Conservation (phyloP, 1,284 basidiomycete species). For the Coniophora puteana region DNA sequence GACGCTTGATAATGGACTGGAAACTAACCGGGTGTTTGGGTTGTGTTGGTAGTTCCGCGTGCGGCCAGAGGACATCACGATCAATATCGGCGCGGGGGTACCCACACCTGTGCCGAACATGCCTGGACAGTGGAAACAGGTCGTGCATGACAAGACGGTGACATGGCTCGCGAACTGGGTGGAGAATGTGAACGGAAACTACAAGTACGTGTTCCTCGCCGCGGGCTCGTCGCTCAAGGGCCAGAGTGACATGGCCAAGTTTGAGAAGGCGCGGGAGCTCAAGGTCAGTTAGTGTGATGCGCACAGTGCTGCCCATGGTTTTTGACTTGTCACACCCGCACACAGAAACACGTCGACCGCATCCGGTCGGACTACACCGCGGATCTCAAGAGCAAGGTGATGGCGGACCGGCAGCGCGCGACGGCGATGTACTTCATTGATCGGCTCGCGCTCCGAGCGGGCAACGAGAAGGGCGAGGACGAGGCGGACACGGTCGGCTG, state of each 20-base stretch:
- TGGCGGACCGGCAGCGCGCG: slow-evolving; percentile 90
- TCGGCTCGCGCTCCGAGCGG: slow-evolving; percentile 89
- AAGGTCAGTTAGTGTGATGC: slow-evolving; percentile 54
- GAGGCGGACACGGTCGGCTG: slow-evolving; percentile 98
- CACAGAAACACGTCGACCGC: slow-evolving; percentile 82
- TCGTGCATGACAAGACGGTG: slow-evolving; percentile 90
- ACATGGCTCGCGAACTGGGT: slow-evolving; percentile 99
- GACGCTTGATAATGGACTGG: not conserved
- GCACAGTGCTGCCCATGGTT: not conserved
- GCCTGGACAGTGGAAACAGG: slow-evolving; percentile 81
- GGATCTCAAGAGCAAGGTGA: slow-evolving; percentile 87
- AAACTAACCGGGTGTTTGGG: slow-evolving; percentile 6
- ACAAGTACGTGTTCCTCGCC: slow-evolving; percentile 96
- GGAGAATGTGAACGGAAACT: slow-evolving; percentile 89
- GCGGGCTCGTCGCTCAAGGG: slow-evolving; percentile 94
- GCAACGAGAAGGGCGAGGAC: slow-evolving; percentile 98
- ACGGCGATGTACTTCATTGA: slow-evolving; percentile 99
- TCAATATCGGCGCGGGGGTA: slow-evolving; percentile 83
- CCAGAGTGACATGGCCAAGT: slow-evolving; percentile 94
- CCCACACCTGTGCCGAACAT: slow-evolving; percentile 83
- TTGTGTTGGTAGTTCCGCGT: slow-evolving; percentile 64
- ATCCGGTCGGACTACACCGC: slow-evolving; percentile 84
- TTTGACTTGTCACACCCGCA: slow-evolving; percentile 9
- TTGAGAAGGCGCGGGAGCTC: slow-evolving; percentile 93
- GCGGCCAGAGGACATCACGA: slow-evolving; percentile 87